Conservation (phyloP, 768 basidiomycete genomes). For the Arthromyces matolae region DNA sequence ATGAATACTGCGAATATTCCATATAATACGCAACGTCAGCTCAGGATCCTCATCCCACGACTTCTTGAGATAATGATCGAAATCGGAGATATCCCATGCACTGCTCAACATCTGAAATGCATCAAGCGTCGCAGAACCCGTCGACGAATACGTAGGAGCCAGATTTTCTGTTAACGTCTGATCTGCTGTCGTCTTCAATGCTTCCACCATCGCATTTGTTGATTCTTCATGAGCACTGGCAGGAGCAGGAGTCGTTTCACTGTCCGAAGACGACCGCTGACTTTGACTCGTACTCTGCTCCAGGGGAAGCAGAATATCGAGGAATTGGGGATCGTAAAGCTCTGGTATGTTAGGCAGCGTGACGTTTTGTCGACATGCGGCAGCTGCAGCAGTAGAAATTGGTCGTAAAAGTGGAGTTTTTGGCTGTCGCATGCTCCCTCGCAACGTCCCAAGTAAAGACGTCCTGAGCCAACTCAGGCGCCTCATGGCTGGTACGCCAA, state of each 20-base stretch:
- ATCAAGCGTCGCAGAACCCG: constrained; percentile 49
- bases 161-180: constrained; percentile 47
- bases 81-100: constrained; percentile 11
- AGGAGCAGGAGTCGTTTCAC: no score
- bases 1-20: constrained; percentile 66
- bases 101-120: constrained; percentile 47
- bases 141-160: constrained; percentile 50
- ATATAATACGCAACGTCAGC: constrained; percentile 63
- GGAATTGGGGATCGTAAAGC: constrained; percentile 52
- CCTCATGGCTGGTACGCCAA: no score
- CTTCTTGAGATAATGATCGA: constrained; percentile 37
- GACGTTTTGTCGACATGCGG: constrained; percentile 38
- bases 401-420: neutral
- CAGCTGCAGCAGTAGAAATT: constrained; percentile 14
- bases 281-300: neutral
- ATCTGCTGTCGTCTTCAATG: constrained; percentile 39
- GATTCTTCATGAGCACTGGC: no score
- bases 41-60: constrained; percentile 58
- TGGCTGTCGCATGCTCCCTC: neutral
- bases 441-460: neutral
- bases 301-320: constrained; percentile 52
- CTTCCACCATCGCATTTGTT: constrained; percentile 58
- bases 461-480: neutral
- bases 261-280: neutral
- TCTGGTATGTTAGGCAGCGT: constrained; percentile 56